A percentile compares a stretch with the other conserved stretches of the same genome.
These are phyloP conservation scores for sweet orange (Citrus sinensis) DNA, from an alignment of 345 rosid genomes.

Conservation along the genomic window DVS_A1.0 CM039167.1:24930501-24931000, in stretches of 20 bases:
- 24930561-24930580: conserved; percentile 76
- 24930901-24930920: background rate
- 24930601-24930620: conserved; percentile 66
- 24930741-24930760: background rate
- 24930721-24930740: conserved; percentile 5
- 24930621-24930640: conserved; percentile 77
- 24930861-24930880: conserved; percentile 4
- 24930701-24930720: conserved; percentile 3
- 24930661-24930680: conserved; percentile 14
- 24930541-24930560: conserved; percentile 35
- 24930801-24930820: conserved; percentile 13
- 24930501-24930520: conserved; percentile 61
- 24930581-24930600: conserved; percentile 74
- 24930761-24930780: background rate
- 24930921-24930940: conserved; percentile 22
- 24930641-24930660: conserved; percentile 54
- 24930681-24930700: background rate
- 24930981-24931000: background rate
- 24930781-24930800: background rate
- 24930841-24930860: background rate
- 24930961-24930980: background rate
- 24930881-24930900: background rate
- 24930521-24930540: conserved; percentile 34
- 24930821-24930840: conserved; percentile 5
- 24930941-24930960: background rate